Evolutionary conservation across 441 rosid genomes (phyloP).

Genomic region (Dalechampia spathulata): DNA sequence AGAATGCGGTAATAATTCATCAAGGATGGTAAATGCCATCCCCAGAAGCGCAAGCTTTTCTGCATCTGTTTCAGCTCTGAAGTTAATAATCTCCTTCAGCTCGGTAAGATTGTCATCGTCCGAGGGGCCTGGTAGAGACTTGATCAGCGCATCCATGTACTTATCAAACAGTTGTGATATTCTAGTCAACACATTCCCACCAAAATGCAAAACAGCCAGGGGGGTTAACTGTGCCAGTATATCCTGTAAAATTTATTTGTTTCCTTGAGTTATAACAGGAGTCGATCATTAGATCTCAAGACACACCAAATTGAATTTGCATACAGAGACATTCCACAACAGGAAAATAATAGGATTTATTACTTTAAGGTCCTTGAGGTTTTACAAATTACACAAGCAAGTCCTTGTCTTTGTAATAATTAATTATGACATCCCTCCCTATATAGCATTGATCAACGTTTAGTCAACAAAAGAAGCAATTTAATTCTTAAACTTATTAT

Average conservation of each 20-base stretch:
- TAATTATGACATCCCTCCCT: no score
- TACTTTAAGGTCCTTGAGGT: no score
- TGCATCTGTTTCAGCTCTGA: conserved; percentile 87
- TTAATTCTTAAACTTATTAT: no score
- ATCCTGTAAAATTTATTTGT: conserved; percentile 47
- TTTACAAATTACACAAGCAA: no score
- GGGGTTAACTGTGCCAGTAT: conserved; percentile 81
- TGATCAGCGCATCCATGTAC: conserved; percentile 63
- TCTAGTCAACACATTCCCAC: conserved; percentile 68
- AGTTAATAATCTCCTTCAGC: conserved; percentile 60
- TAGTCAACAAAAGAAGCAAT: no score
- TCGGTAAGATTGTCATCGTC: conserved; percentile 83
- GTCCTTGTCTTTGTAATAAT: no score
- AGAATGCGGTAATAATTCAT: conserved; percentile 66
- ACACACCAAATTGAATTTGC: conserved; percentile 3
- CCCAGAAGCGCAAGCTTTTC: conserved; percentile 94
- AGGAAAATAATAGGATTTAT: not conserved
- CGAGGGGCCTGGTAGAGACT: conserved; percentile 80
- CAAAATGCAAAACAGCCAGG: conserved; percentile 61
- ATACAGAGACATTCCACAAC: not conserved
- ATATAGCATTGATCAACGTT: no score
- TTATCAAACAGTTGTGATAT: conserved; percentile 73
- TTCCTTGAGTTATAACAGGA: conserved; percentile 11
- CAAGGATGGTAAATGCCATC: conserved; percentile 79
- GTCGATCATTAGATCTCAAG: not conserved